These are phyloP conservation scores for Tetrastigma voinierianum DNA, from an alignment of 164 flowering plant genomes.

Conservation along the genomic window DNA sequence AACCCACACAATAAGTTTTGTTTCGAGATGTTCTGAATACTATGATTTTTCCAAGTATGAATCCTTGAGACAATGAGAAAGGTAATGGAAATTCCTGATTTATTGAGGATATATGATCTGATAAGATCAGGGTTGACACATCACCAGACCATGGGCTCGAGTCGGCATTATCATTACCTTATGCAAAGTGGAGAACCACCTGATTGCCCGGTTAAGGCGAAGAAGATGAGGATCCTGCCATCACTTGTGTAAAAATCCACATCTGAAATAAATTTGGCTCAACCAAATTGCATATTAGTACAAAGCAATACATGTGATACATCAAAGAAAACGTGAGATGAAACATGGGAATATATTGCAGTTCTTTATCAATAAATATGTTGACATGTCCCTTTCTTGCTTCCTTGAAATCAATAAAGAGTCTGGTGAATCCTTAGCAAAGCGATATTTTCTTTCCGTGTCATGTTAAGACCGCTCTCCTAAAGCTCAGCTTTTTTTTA, in stretches of 20 bases:
- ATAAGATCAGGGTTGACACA: not conserved
- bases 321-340: too few relatives aligned
- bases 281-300: constrained; percentile 67
- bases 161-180: constrained; percentile 37
- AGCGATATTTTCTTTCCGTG: too few relatives aligned
- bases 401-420: too few relatives aligned
- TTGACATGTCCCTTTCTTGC: too few relatives aligned
- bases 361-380: too few relatives aligned
- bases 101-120: not conserved
- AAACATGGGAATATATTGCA: too few relatives aligned
- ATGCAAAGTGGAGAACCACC: constrained; percentile 97
- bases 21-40: too few relatives aligned
- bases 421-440: too few relatives aligned
- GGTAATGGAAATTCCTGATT: not conserved
- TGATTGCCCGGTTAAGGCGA: constrained; percentile 93
- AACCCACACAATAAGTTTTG: too few relatives aligned
- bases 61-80: not conserved
- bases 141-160: not conserved
- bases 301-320: not conserved
- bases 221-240: constrained; percentile 92
- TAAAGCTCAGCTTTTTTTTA: too few relatives aligned
- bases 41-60: not conserved
- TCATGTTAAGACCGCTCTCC: too few relatives aligned
- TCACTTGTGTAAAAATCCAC: constrained; percentile 97
- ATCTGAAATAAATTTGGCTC: constrained; percentile 85